Conservation (phyloP, 352 stramenopile species). For the Pythium volutum region DNA sequence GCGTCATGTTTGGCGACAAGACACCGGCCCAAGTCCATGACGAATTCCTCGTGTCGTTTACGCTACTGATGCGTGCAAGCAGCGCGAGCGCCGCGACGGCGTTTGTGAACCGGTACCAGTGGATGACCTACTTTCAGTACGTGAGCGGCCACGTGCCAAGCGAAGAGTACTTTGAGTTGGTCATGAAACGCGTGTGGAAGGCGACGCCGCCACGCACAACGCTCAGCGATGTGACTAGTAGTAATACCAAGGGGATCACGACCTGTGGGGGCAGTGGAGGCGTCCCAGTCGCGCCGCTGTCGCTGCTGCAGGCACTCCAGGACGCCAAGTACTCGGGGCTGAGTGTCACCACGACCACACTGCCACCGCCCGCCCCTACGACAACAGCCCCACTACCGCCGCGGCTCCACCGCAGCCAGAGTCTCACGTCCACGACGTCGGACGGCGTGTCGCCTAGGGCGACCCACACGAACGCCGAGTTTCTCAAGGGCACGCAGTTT, state of each 20-base stretch:
- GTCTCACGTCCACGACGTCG: slow-evolving; percentile 14
- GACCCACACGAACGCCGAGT: slow-evolving; percentile 50
- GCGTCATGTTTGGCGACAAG: slow-evolving; percentile 72
- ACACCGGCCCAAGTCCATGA: slow-evolving; percentile 46
- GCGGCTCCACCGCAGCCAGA: slow-evolving; percentile 27
- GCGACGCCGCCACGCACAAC: slow-evolving; percentile 35
- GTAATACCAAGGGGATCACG: slow-evolving; percentile 7
- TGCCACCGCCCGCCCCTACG: slow-evolving; percentile 22
- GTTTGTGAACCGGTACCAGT: slow-evolving; percentile 71
- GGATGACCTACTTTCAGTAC: slow-evolving; percentile 77
- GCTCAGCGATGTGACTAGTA: slow-evolving; percentile 31
- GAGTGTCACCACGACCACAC: slow-evolving; percentile 25
- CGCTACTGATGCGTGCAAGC: slow-evolving; percentile 16
- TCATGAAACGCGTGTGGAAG: slow-evolving; percentile 72
- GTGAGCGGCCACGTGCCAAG: slow-evolving; percentile 59
- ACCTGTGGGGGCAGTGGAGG: neutral
- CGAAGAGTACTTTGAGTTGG: slow-evolving; percentile 74
- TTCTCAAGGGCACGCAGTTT: slow-evolving; percentile 67
- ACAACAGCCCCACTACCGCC: slow-evolving; percentile 6
- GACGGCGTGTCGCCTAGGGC: slow-evolving; percentile 35
- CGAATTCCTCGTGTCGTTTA: slow-evolving; percentile 57
- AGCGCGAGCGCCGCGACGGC: slow-evolving; percentile 18
- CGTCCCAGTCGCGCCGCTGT: slow-evolving; percentile 28
- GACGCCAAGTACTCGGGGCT: slow-evolving; percentile 31
- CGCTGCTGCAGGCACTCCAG: slow-evolving; percentile 51